phyloP scores from a whole-genome alignment of 1,284 basidiomycete species.

The Ceratobasidium sp. region DNA sequence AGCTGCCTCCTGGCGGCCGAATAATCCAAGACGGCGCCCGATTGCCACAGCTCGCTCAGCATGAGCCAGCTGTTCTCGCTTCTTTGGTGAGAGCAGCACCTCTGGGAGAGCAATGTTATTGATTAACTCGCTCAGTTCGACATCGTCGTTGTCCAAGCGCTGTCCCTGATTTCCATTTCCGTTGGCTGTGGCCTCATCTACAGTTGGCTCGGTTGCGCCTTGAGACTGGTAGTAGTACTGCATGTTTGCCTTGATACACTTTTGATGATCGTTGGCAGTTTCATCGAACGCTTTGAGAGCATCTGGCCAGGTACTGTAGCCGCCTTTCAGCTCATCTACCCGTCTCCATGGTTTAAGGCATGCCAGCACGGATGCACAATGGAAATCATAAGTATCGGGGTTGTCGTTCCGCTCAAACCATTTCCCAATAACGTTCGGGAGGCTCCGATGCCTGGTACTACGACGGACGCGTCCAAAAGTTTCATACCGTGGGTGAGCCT shows the following conservation, averaged over 20 bases:
- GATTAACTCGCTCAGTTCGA: no score
- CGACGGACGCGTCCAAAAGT: no score
- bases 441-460: conserved; percentile 1
- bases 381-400: not conserved
- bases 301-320: not conserved
- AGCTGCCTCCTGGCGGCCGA: no score
- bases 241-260: conserved; percentile 6
- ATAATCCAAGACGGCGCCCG: no score
- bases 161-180: no score
- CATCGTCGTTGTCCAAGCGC: no score
- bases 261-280: not conserved
- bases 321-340: not conserved
- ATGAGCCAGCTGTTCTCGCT: no score
- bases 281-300: conserved; percentile 7
- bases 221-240: conserved; percentile 37
- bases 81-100: no score
- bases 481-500: no score
- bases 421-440: conserved; percentile 25
- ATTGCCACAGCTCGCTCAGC: no score
- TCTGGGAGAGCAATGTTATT: no score
- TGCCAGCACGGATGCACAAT: conserved; percentile 6
- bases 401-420: conserved; percentile 8
- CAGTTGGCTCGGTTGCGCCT: conserved; percentile 20
- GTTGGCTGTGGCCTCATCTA: no score
- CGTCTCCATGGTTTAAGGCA: conserved; percentile 42